Conservation (phyloP, 352 stramenopile genomes). For the Phytophthora sansomeana region DNA sequence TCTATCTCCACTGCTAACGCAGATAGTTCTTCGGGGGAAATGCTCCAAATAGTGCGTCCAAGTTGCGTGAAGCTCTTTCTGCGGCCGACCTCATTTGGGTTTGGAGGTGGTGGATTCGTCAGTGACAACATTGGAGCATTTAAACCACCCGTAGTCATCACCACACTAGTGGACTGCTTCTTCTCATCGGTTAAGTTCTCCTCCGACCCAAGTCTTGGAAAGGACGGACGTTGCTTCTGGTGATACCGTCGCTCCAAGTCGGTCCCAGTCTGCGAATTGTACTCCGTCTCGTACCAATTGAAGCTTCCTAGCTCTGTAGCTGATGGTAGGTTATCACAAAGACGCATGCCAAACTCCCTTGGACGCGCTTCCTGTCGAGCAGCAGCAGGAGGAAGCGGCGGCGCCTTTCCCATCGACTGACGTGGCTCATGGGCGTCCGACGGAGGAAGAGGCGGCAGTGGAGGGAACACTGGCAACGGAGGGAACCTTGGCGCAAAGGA, state of each 20-base stretch:
- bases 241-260: no score
- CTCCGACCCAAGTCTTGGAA: no score
- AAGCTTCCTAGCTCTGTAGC: no score
- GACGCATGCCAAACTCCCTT: conserved; percentile 19
- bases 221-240: no score
- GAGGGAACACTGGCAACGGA: conserved; percentile 13
- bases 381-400: neutral
- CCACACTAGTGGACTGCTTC: neutral
- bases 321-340: conserved; percentile 1
- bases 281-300: no score
- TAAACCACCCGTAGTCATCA: no score
- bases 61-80: neutral
- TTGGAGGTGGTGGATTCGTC: neutral
- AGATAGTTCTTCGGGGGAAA: conserved; percentile 41
- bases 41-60: conserved; percentile 45
- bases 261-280: no score
- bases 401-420: conserved; percentile 10
- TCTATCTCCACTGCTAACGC: conserved; percentile 27
- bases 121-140: neutral
- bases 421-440: conserved; percentile 10
- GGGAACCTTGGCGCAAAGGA: neutral
- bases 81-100: neutral
- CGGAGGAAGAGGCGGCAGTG: conserved; percentile 33
- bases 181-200: no score
- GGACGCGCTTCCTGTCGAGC: conserved; percentile 1